Evolutionary conservation across 2,329 filamentous ascomycete genomes (phyloP).

Genomic region (Rugonectria rugulosa): DNA sequence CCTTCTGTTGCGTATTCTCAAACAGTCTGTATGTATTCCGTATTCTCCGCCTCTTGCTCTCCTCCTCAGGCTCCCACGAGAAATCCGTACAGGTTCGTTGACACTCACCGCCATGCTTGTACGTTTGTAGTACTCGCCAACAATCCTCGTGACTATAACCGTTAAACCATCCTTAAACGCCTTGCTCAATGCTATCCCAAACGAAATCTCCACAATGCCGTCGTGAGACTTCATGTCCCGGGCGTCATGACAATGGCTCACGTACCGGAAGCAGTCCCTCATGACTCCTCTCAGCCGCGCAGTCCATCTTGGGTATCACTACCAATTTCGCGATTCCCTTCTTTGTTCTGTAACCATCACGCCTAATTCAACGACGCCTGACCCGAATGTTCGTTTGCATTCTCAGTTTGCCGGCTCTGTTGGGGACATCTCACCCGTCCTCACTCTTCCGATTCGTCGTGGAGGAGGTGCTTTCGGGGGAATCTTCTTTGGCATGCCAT

Average conservation of each 20-base stretch:
- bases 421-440: conserved; percentile 42
- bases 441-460: conserved; percentile 53
- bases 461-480: conserved; percentile 57
- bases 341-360: neutral
- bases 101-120: neutral
- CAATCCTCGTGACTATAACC: conserved; percentile 3
- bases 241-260: conserved; percentile 9
- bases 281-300: neutral
- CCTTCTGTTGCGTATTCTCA: conserved; percentile 12
- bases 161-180: conserved; percentile 21
- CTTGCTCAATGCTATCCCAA: conserved; percentile 22
- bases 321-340: neutral
- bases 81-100: no score
- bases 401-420: conserved; percentile 38
- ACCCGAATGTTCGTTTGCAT: neutral
- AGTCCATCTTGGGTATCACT: no score
- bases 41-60: conserved; percentile 3
- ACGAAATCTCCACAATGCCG: conserved; percentile 25
- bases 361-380: neutral
- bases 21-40: conserved; percentile 4
- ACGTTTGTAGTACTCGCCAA: conserved; percentile 15
- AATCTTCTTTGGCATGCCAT: conserved; percentile 47
- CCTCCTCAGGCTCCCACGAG: neutral
- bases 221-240: conserved; percentile 12
- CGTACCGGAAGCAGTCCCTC: neutral